Percentiles rank a stretch among this genome's conserved stretches.
phyloP scores from a whole-genome alignment of 2,329 filamentous ascomycete species.

The Trichoderma sp. region DNA sequence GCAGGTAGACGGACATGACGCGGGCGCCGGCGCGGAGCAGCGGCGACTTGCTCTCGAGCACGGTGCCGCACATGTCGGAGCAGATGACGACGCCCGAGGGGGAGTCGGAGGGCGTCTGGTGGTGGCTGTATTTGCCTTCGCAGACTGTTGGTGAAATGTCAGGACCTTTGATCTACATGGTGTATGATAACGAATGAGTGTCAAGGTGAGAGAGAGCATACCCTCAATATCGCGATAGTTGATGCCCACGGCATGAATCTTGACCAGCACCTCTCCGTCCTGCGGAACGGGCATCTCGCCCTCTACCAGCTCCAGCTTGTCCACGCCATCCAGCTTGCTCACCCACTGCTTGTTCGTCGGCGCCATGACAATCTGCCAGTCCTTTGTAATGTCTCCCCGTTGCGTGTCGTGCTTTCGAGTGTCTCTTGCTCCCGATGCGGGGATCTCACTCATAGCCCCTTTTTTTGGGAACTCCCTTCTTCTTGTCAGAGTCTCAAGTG shows the following conservation, averaged over 20 bases:
- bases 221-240: constrained; percentile 56
- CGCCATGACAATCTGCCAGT: constrained; percentile 12
- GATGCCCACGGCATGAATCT: constrained; percentile 50
- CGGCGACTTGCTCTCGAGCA: constrained; percentile 45
- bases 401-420: not conserved
- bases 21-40: constrained; percentile 60
- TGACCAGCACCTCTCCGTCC: constrained; percentile 55
- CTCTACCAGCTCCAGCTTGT: constrained; percentile 52
- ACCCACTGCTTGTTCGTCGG: constrained; percentile 53
- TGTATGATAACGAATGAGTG: not conserved
- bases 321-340: constrained; percentile 57
- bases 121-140: constrained; percentile 68
- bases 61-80: constrained; percentile 69
- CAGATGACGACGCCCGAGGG: constrained; percentile 58
- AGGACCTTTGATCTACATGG: not conserved
- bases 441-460: not conserved
- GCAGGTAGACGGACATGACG: constrained; percentile 68
- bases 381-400: not conserved
- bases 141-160: constrained; percentile 49
- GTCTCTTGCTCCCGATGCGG: not conserved
- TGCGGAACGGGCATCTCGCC: constrained; percentile 51
- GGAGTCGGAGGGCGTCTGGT: constrained; percentile 38
- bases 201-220: constrained; percentile 30
- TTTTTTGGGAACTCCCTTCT: not conserved
- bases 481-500: too few relatives aligned